phyloP scores from a whole-genome alignment of 2,329 filamentous ascomycete species.

The Fusarium haematococcum region DNA sequence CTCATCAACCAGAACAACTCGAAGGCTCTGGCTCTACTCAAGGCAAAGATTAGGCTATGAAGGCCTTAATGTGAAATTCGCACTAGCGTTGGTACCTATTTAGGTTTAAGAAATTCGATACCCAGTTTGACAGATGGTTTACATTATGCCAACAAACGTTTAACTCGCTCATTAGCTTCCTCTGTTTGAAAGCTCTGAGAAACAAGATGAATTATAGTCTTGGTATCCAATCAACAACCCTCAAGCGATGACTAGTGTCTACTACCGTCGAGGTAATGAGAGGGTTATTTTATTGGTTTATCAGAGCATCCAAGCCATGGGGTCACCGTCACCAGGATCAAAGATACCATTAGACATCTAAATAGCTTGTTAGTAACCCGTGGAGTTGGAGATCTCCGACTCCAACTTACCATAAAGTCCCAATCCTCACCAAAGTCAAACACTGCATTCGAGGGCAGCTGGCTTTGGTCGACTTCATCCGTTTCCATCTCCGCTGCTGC shows the following conservation, averaged over 20 bases:
- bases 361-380: background rate
- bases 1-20: slow-evolving; percentile 46
- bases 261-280: background rate
- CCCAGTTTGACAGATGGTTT: background rate
- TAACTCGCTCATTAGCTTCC: background rate
- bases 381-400: background rate
- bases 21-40: slow-evolving; percentile 45
- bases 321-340: slow-evolving; percentile 1
- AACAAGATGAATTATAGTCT: background rate
- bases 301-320: slow-evolving; percentile 24
- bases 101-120: background rate
- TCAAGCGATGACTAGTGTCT: background rate
- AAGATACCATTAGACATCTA: slow-evolving; percentile 26
- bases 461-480: background rate
- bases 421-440: slow-evolving; percentile 35
- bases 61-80: background rate
- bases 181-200: background rate
- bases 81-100: background rate
- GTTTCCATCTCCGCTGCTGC: slow-evolving; percentile 35
- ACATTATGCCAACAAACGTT: background rate
- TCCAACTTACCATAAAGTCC: slow-evolving; percentile 41
- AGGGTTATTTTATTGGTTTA: background rate
- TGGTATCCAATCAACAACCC: background rate
- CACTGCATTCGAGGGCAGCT: background rate
- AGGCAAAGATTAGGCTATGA: slow-evolving; percentile 42